Percentiles rank a stretch among this genome's conserved stretches.
phyloP scores from a whole-genome alignment of 192 early-diverging fungal species.

The Physocladia obscura region DNA sequence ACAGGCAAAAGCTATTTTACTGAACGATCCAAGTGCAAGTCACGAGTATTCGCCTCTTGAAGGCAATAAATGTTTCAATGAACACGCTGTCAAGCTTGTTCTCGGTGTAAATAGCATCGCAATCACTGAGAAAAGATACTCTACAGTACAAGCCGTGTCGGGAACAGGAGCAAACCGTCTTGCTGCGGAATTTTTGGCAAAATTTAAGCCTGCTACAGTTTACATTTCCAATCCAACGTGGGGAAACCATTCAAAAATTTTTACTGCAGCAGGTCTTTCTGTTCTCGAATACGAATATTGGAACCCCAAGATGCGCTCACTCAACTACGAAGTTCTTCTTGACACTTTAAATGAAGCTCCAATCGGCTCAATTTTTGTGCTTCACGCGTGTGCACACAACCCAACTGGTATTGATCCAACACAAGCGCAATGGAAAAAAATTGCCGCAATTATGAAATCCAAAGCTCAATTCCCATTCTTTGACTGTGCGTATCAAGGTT shows the following conservation, averaged over 20 bases:
- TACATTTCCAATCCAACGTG: slow-evolving; percentile 96
- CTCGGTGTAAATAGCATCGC: slow-evolving; percentile 76
- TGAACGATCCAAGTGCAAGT: slow-evolving; percentile 68
- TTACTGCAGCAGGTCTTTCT: slow-evolving; percentile 79
- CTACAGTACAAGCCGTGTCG: slow-evolving; percentile 85
- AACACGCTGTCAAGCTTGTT: slow-evolving; percentile 79
- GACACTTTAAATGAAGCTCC: slow-evolving; percentile 68
- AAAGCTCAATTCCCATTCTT: slow-evolving; percentile 92
- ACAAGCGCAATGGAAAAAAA: slow-evolving; percentile 86
- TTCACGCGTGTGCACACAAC: slow-evolving; percentile 99
- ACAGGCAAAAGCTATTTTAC: slow-evolving; percentile 73
- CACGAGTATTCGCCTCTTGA: slow-evolving; percentile 95
- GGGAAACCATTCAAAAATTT: slow-evolving; percentile 94
- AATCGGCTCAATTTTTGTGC: slow-evolving; percentile 76
- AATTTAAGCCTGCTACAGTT: slow-evolving; percentile 64
- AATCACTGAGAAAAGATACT: slow-evolving; percentile 63
- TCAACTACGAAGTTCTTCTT: slow-evolving; percentile 81
- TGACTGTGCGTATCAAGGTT: slow-evolving; percentile 98
- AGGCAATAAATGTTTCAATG: slow-evolving; percentile 75
- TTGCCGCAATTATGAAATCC: slow-evolving; percentile 77
- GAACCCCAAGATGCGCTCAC: slow-evolving; percentile 71
- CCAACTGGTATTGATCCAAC: slow-evolving; percentile 98
- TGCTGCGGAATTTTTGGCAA: slow-evolving; percentile 78
- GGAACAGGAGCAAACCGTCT: slow-evolving; percentile 91
- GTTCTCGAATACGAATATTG: slow-evolving; percentile 89